Conservation (phyloP, 768 basidiomycete genomes). For the Kwoniella bestiolae region DNA sequence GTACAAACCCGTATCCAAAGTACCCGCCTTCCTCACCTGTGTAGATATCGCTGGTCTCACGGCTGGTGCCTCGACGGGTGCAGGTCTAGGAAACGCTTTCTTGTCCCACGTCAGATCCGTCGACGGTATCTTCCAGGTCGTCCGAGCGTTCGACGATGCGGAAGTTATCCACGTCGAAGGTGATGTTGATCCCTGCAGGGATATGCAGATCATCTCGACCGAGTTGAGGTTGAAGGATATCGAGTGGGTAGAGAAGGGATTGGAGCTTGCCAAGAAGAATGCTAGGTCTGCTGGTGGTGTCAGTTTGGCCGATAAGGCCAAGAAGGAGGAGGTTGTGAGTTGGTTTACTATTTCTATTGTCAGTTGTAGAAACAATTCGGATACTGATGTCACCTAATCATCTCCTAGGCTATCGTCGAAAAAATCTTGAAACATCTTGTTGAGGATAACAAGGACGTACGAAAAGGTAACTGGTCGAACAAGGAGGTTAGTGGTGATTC, state of each 20-base stretch:
- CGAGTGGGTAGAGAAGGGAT: slow-evolving; percentile 93
- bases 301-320: slow-evolving; percentile 89
- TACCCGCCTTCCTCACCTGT: slow-evolving; percentile 94
- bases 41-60: slow-evolving; percentile 99
- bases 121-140: slow-evolving; percentile 98
- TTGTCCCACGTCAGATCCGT: slow-evolving; percentile 96
- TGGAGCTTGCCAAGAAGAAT: slow-evolving; percentile 76
- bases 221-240: slow-evolving; percentile 96
- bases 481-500: slow-evolving; percentile 78
- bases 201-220: slow-evolving; percentile 96
- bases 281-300: slow-evolving; percentile 72
- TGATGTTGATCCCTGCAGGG: slow-evolving; percentile 90
- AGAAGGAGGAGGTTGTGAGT: slow-evolving; percentile 90
- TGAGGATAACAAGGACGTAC: slow-evolving; percentile 82
- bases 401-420: slow-evolving; percentile 73
- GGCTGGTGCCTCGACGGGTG: slow-evolving; percentile 97
- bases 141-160: slow-evolving; percentile 98
- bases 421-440: slow-evolving; percentile 77
- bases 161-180: slow-evolving; percentile 99
- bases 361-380: background rate
- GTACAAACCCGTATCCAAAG: slow-evolving; percentile 84
- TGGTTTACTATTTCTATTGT: background rate
- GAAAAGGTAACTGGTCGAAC: slow-evolving; percentile 91
- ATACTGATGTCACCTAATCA: background rate
- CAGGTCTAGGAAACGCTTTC: slow-evolving; percentile 96